These are phyloP conservation scores for Geotrichum aggregatum DNA, from an alignment of 1,139 yeast genomes.

Conservation along the genomic window DNA sequence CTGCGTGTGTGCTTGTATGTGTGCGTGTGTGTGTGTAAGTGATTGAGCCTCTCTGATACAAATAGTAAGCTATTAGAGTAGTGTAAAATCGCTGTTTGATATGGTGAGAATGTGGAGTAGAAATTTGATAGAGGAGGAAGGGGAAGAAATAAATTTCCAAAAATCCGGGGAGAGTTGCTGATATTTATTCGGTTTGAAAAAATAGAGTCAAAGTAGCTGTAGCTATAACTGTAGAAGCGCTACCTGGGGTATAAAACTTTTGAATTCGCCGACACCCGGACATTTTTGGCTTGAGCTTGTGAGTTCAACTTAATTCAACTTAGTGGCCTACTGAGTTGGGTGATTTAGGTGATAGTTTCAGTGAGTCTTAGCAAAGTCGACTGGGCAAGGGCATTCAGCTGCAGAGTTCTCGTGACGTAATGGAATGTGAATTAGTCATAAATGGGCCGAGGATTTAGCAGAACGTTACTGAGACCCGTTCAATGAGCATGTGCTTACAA, in stretches of 20 bases:
- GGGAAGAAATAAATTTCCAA: not conserved
- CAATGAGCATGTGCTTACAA: no score
- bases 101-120: not conserved
- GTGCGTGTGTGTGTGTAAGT: not conserved
- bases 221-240: no score
- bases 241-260: no score
- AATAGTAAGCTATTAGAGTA: no score
- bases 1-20: not conserved
- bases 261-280: not conserved
- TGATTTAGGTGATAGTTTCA: no score
- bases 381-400: no score
- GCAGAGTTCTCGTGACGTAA: not conserved
- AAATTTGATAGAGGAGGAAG: not conserved
- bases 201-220: no score
- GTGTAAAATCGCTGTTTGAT: no score
- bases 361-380: no score
- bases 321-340: no score
- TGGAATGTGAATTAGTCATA: not conserved
- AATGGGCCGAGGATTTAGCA: not conserved
- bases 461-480: not conserved
- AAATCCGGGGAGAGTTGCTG: conserved; percentile 2
- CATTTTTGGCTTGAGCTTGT: not conserved
- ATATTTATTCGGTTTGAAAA: no score
- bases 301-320: no score
- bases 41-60: not conserved